phyloP scores from a whole-genome alignment of 1,284 basidiomycete species.

The Cystobasidium slooffiae region DNA sequence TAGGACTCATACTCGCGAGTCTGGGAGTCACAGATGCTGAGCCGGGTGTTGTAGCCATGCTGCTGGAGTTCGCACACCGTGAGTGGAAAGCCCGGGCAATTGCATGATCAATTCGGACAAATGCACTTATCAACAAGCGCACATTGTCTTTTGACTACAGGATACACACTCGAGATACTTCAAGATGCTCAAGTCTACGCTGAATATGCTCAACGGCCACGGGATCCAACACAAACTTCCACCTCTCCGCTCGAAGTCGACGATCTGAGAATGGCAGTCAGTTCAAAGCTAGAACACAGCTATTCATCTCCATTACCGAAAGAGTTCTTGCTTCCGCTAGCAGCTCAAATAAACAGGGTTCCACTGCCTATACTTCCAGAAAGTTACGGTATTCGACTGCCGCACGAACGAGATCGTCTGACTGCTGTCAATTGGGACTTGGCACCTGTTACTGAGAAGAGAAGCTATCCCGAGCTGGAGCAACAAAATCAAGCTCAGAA shows the following conservation, averaged over 20 bases:
- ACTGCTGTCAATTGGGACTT: slow-evolving; percentile 91
- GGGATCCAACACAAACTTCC: slow-evolving; percentile 43
- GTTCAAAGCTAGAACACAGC: slow-evolving; percentile 91
- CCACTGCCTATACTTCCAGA: slow-evolving; percentile 93
- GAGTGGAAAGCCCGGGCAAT: slow-evolving; percentile 46
- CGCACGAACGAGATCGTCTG: slow-evolving; percentile 78
- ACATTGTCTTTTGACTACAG: slow-evolving; percentile 52
- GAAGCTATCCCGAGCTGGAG: slow-evolving; percentile 26
- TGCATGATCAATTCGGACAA: too few species aligned
- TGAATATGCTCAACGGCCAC: slow-evolving; percentile 71
- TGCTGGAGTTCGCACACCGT: slow-evolving; percentile 93
- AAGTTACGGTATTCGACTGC: slow-evolving; percentile 89
- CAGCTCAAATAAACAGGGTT: slow-evolving; percentile 84
- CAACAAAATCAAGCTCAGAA: slow-evolving; percentile 10
- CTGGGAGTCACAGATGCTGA: slow-evolving; percentile 95
- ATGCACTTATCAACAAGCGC: not conserved
- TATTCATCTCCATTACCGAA: slow-evolving; percentile 91
- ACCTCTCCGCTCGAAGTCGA: slow-evolving; percentile 71
- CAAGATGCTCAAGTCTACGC: slow-evolving; percentile 89
- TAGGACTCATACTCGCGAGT: slow-evolving; percentile 87
- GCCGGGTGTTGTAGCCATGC: slow-evolving; percentile 88
- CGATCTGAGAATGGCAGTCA: slow-evolving; percentile 87
- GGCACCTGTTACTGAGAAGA: slow-evolving; percentile 63
- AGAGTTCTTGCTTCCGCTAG: slow-evolving; percentile 88
- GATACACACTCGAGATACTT: slow-evolving; percentile 87